Base-by-base conservation (phyloP, 2,329 filamentous ascomycete species). In the Fusarium pininemorale region DNA sequence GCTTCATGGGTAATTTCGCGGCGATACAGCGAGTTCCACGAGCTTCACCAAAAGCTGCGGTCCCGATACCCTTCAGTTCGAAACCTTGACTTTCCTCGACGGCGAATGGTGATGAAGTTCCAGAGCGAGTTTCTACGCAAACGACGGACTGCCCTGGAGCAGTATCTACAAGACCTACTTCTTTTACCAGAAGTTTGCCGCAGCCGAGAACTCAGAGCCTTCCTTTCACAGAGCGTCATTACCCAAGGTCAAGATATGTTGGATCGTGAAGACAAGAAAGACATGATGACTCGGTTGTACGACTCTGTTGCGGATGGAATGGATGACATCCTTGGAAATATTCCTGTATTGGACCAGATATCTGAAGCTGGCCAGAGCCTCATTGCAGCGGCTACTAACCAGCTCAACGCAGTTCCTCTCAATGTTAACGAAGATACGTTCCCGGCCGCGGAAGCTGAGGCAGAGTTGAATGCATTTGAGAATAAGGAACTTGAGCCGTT, bases 271-370 rank as follows among this genome's bases (percentile, higher is more conserved):
- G 90, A 90, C 77, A 93, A 93, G 82, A 92, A 89, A 80, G 94
- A 98, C 80, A 95, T 99, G 81, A 96, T 99, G 73, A 95, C 94
- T 2, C 91, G 96, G 9, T 91, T 99, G 54, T 99, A 98, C 84
- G 97, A 97, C 81, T 98, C 96, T 1, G 96, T 99, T 28, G 94
- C 96, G 2, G 96, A 99, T 80, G 96, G 97, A 39, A 97, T 99
- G 92, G 96, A 99, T 80, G 96, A 99, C 77, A 97, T 99, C 62
- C 86, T 99, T 7, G 96, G 96, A 63, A 98, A 98, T 80, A 96
- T 98, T 48, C 94, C 96, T 3, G 95, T 98, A 1, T 88, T 99
- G 37, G 96, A 99, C 78, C 96, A 98, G 81, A 89, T 99, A 12
- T 98, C 95, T 1, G 89, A 95, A 4, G 95, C 96, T 12, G 96